These are phyloP conservation scores for Cryptococcus depauperatus DNA, from an alignment of 1,284 basidiomycete genomes.

Conservation along the genomic window DNA sequence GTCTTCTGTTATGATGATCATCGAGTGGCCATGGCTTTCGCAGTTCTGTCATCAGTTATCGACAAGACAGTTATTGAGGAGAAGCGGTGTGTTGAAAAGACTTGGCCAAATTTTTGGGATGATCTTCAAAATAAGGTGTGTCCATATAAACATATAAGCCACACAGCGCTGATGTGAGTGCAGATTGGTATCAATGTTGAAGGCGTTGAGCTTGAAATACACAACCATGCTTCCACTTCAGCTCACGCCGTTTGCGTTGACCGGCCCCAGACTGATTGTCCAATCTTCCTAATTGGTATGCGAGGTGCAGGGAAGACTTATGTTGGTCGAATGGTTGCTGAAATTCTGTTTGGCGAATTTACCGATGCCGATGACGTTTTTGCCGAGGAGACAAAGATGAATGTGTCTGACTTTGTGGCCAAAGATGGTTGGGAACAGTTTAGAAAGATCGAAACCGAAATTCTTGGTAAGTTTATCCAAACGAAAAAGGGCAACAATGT, in stretches of 20 bases:
- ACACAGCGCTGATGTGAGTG: not conserved
- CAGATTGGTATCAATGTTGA: slow-evolving; percentile 84
- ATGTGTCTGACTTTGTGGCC: slow-evolving; percentile 69
- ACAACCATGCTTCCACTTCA: slow-evolving; percentile 45
- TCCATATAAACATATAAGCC: not conserved
- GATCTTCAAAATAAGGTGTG: slow-evolving; percentile 84
- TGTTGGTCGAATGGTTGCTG: slow-evolving; percentile 71
- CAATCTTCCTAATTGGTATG: slow-evolving; percentile 88
- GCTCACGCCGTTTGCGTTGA: slow-evolving; percentile 27
- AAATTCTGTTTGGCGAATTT: slow-evolving; percentile 65
- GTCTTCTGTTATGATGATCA: slow-evolving; percentile 98
- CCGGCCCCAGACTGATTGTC: slow-evolving; percentile 49
- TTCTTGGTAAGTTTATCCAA: slow-evolving; percentile 57
- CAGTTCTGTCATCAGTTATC: slow-evolving; percentile 71
- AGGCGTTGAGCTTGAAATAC: slow-evolving; percentile 62
- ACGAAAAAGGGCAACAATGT: slow-evolving; percentile 58
- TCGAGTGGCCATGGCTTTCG: slow-evolving; percentile 97
- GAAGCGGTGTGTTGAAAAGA: slow-evolving; percentile 98
- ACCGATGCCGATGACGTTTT: slow-evolving; percentile 84
- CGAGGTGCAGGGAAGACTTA: slow-evolving; percentile 93
- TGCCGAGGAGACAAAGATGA: slow-evolving; percentile 55
- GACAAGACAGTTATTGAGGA: slow-evolving; percentile 78
- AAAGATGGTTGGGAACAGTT: slow-evolving; percentile 70
- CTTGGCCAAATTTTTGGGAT: slow-evolving; percentile 99
- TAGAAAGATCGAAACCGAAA: slow-evolving; percentile 55